Evolutionary conservation across 2,329 filamentous ascomycete genomes (phyloP).

Genomic region (Ophiostoma sp.): DNA sequence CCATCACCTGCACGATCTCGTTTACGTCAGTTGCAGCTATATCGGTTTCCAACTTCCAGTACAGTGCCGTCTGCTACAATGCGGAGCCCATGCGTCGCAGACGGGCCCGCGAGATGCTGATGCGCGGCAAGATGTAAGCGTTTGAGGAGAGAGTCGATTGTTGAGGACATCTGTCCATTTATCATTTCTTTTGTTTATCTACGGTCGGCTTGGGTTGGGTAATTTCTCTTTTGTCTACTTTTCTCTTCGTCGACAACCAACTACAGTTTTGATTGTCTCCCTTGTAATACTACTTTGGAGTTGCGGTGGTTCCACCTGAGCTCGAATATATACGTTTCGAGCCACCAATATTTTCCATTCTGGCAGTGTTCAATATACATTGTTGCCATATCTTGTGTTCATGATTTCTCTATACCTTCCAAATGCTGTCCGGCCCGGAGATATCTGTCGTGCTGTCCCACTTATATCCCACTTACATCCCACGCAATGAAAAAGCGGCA

Average conservation of each 20-base stretch:
- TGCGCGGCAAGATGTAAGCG: too few species aligned
- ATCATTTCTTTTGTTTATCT: neutral
- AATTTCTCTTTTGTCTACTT: neutral
- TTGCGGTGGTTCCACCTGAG: neutral
- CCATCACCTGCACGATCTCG: neutral
- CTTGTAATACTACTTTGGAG: neutral
- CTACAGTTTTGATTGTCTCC: neutral
- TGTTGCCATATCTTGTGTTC: neutral
- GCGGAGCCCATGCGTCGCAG: neutral
- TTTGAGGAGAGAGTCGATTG: too few species aligned
- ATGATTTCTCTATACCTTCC: neutral
- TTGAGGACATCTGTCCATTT: too few species aligned
- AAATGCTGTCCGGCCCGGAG: neutral
- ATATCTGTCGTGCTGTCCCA: neutral
- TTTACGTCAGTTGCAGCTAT: neutral
- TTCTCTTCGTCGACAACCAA: neutral
- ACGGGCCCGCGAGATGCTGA: too few species aligned
- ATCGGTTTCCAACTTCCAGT: neutral
- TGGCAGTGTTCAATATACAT: neutral
- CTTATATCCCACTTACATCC: neutral
- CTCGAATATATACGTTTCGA: neutral
- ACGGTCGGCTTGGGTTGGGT: neutral
- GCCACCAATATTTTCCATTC: neutral
- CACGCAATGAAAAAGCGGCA: neutral
- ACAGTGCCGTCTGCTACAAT: neutral